A percentile compares a stretch with the other conserved stretches of the same genome.
phyloP scores from a whole-genome alignment of 2,329 filamentous ascomycete genomes.

The Aquanectria penicillioides region DNA sequence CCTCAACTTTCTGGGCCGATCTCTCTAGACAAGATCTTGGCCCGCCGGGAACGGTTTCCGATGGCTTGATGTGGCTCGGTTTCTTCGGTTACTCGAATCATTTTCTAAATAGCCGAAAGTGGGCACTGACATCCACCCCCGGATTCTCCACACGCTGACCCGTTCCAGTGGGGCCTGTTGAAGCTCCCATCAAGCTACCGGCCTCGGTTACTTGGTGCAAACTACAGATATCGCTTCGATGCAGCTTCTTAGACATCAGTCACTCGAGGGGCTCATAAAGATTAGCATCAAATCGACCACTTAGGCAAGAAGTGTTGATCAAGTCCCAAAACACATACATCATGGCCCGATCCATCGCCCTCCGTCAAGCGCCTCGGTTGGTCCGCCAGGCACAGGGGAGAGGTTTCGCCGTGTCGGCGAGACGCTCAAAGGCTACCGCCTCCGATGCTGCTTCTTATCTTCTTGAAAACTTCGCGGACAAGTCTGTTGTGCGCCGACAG shows the following conservation, averaged over 20 bases:
- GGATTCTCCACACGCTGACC: slow-evolving; percentile 8
- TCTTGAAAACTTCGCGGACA: slow-evolving; percentile 42
- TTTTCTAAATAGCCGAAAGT: slow-evolving; percentile 20
- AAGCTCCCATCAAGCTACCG: background rate
- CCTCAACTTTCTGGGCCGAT: slow-evolving; percentile 43
- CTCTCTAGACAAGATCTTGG: slow-evolving; percentile 28
- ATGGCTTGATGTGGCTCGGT: background rate
- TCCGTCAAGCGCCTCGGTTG: slow-evolving; percentile 18
- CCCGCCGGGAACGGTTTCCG: background rate
- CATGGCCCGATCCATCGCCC: slow-evolving; percentile 1
- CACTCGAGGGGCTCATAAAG: too few species aligned
- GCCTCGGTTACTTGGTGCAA: background rate
- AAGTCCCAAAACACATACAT: background rate
- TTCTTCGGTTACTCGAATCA: slow-evolving; percentile 24
- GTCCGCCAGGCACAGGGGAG: slow-evolving; percentile 24
- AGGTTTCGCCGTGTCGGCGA: slow-evolving; percentile 22
- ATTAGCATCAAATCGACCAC: too few species aligned
- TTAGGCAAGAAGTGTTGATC: too few species aligned
- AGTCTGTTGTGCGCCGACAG: slow-evolving; percentile 51
- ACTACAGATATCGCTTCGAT: too few species aligned
- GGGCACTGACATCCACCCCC: background rate
- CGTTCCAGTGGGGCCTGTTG: background rate
- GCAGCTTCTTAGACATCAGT: too few species aligned
- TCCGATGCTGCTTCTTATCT: slow-evolving; percentile 46
- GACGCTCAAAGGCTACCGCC: slow-evolving; percentile 30